Base-by-base conservation (phyloP, 441 rosid species). In the Metrosideros polymorpha region DNA sequence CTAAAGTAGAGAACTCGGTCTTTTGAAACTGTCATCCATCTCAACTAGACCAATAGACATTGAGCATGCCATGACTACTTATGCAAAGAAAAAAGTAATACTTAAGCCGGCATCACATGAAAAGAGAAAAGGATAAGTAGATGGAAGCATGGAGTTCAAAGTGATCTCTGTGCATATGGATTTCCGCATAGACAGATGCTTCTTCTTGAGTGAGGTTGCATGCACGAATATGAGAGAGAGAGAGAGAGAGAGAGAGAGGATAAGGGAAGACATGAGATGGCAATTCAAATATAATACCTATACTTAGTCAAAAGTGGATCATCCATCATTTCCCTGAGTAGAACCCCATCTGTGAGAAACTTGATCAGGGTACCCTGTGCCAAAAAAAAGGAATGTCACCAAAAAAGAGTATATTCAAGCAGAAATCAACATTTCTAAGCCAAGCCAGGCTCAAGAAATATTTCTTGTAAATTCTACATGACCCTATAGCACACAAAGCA, bases 221-320 rank as follows among this genome's bases (percentile, higher is more conserved):
- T 39, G 47, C 47, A 71, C 4, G 0, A 71, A 35, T 22, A 19
- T 4, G 4, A 9, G 45, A 19, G 45, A 9, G 43, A 32, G 61
- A 56, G 42, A 49, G 25, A 51, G 27, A 30, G 47, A 57, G 57
- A 63, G 42, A 83, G n/a, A 43, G 84, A 50, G 18, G 24, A n/a
- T 66, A 27, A 82, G 8, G 5, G 75, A 79, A 83, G 5, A 54
- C 84, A 56, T 87, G 77, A 50, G 88, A 59, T 56, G 30, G 88
- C 47, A 88, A 84, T 45, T 53, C 83, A 82, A 14, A 45, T 17
- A 27, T 19, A 84, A 84, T 92, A 98, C 99, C 99, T 96, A 84
- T 98, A 98, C 89, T 96, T 98, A 13, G 98, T 93, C 94, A 98
- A 92, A 86, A 98, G 98, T 53, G 98, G 99, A 94, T 98, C 99